A percentile compares a stretch with the other conserved stretches of the same genome.
Evolutionary conservation across 164 flowering plant genomes (phyloP).

Genomic region (Hamamelis virginiana): DNA sequence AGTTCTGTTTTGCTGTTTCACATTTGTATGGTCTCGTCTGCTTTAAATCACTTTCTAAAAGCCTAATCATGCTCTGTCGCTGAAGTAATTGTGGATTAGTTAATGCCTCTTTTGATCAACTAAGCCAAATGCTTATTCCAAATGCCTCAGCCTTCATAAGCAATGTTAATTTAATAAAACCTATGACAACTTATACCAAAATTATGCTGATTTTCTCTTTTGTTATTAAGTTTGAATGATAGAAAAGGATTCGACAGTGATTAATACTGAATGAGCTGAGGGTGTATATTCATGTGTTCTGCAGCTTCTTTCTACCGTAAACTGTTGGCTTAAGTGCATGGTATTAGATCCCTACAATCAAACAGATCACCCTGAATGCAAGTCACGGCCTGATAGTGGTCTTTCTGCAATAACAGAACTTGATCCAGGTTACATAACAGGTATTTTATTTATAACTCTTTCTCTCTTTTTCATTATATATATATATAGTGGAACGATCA

Average conservation of each 20-base stretch:
- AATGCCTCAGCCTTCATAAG: too few species aligned
- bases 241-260: background rate
- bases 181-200: too few species aligned
- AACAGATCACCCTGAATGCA: conserved; percentile 96
- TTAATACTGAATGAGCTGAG: background rate
- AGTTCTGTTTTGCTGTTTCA: too few species aligned
- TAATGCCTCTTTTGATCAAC: too few species aligned
- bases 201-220: background rate
- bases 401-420: conserved; percentile 98
- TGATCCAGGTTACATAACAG: conserved; percentile 98
- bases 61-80: too few species aligned
- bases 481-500: too few species aligned
- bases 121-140: too few species aligned
- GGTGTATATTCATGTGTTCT: conserved; percentile 16
- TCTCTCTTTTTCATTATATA: too few species aligned
- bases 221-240: background rate
- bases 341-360: conserved; percentile 91
- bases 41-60: too few species aligned
- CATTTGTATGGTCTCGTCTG: too few species aligned
- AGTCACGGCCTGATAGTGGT: conserved; percentile 95
- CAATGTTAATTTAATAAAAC: too few species aligned
- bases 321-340: conserved; percentile 99
- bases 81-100: too few species aligned
- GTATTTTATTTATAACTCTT: conserved; percentile 24
- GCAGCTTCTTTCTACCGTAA: conserved; percentile 94